Base-by-base conservation (phyloP, 495 filamentous ascomycete species). In the Xylaria cubensis region DNA sequence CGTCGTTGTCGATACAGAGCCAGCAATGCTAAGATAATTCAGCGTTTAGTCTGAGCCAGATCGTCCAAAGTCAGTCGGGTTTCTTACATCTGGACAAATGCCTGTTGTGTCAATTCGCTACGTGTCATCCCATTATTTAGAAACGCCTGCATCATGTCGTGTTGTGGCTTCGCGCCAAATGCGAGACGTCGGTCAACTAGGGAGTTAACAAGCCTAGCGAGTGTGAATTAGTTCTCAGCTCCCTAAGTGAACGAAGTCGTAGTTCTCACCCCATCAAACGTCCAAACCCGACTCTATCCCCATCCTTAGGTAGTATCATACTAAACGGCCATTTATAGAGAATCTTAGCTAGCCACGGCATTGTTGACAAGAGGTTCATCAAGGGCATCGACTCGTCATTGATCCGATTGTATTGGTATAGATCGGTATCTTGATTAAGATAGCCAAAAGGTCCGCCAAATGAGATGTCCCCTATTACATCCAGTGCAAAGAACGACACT, bases 1-100 rank as follows among this genome's bases (percentile, higher is more conserved):
- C 4, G 86, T 87, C 0, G 87, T 86, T 0, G 88, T 90, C 12
- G 89, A 89, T 70, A 91, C 90, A 13, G 88, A 85, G 13, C 88
- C 89, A 0, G 89, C 90, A 6, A 90, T 50, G n/a, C 76, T 71
- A 36, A 19, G 3, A 26, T 9, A 7, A 67, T 21, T 51, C 4
- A 32, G 46, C 24, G 21, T 51, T 56, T 69, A 69, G 50, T 17
- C 36, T 19, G 5, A 21, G 26, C 19, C 0, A 46, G 1, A 58
- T n/a, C 3, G 12, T 53, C 21, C 19, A 42, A 9, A 9, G 3
- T 34, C 15, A 8, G 36, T 36, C n/a, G 12, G 7, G 58, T 4
- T 24, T 15, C 74, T 58, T 73, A 75, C 74, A 73, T 64, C 29
- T 67, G 66, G 19, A 75, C 55, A 56, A 75, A 70, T 3, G 71